A percentile compares a stretch with the other conserved stretches of the same genome.
Evolutionary conservation across 192 early-diverging fungal genomes (phyloP).

Genomic region (Paraglomus brasilianum): DNA sequence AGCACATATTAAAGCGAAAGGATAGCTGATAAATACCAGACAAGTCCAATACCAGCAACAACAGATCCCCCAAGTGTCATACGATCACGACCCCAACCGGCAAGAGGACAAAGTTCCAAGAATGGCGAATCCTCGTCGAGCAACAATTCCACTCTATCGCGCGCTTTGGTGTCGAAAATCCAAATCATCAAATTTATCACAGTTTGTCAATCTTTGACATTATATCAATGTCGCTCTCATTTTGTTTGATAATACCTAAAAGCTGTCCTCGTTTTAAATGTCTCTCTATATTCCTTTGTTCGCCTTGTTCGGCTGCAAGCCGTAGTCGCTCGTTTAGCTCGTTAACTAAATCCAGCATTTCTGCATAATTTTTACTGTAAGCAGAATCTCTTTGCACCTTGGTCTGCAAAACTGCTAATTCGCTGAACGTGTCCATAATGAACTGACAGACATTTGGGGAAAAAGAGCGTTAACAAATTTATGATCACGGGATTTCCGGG

Average conservation of each 20-base stretch:
- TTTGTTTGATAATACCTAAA: slow-evolving; percentile 41
- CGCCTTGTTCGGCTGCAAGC: slow-evolving; percentile 53
- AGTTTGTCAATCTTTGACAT: too few relatives aligned
- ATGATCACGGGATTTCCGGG: too few relatives aligned
- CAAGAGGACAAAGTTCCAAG: slow-evolving; percentile 59
- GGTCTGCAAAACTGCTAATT: slow-evolving; percentile 10
- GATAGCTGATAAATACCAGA: slow-evolving; percentile 43
- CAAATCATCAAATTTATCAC: too few relatives aligned
- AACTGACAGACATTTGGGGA: neutral
- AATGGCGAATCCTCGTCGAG: slow-evolving; percentile 67
- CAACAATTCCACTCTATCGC: slow-evolving; percentile 58
- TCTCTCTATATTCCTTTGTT: slow-evolving; percentile 42
- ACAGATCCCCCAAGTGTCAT: slow-evolving; percentile 66
- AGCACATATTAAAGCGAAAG: neutral
- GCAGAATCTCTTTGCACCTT: neutral
- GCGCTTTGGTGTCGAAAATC: slow-evolving; percentile 34
- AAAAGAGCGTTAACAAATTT: too few relatives aligned
- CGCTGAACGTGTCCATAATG: neutral
- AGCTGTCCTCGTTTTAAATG: slow-evolving; percentile 62
- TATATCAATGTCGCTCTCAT: too few relatives aligned
- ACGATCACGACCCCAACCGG: slow-evolving; percentile 61
- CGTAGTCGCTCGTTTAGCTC: slow-evolving; percentile 51
- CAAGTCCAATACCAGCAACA: slow-evolving; percentile 64
- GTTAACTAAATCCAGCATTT: slow-evolving; percentile 51
- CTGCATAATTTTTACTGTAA: slow-evolving; percentile 46